Evolutionary conservation across 139 green algal species (phyloP).

Genomic region (Trebouxia sp.): DNA sequence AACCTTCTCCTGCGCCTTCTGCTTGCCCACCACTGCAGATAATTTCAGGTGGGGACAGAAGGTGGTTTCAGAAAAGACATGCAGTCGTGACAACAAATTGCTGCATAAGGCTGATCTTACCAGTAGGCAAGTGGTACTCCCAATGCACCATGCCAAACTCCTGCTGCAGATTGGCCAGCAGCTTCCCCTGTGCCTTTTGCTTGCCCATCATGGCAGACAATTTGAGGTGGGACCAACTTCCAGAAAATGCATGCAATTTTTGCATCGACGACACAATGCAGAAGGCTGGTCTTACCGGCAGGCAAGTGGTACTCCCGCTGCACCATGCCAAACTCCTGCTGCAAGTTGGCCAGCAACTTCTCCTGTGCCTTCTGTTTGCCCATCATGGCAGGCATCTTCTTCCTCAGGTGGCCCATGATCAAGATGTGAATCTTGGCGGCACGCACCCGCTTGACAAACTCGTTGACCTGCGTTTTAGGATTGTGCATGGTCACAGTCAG

Average conservation of each 20-base stretch:
- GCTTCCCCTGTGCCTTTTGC: slow-evolving; percentile 74
- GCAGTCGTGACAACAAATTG: too few species aligned
- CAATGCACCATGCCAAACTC: slow-evolving; percentile 84
- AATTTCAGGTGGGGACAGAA: too few species aligned
- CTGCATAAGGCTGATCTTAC: slow-evolving; percentile 27
- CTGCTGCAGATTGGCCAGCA: slow-evolving; percentile 62
- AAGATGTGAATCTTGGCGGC: slow-evolving; percentile 91
- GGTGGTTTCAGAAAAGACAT: too few species aligned
- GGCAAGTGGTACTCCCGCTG: slow-evolving; percentile 90
- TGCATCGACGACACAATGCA: too few species aligned
- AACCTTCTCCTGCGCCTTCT: slow-evolving; percentile 77
- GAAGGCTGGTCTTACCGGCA: slow-evolving; percentile 35
- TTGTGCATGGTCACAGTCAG: too few species aligned
- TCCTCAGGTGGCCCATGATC: slow-evolving; percentile 82
- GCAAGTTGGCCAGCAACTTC: slow-evolving; percentile 68
- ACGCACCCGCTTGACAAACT: slow-evolving; percentile 97
- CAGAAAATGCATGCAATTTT: too few species aligned
- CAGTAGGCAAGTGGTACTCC: slow-evolving; percentile 87
- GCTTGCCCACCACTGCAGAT: slow-evolving; percentile 90
- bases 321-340: slow-evolving; percentile 76
- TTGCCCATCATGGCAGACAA: too few species aligned
- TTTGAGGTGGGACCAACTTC: too few species aligned
- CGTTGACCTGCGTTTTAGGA: slow-evolving; percentile 74
- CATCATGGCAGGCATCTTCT: slow-evolving; percentile 90
- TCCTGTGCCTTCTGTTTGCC: slow-evolving; percentile 80